phyloP scores from a whole-genome alignment of 78 protist genomes.

The Anaeramoeba flamelloides region DNA sequence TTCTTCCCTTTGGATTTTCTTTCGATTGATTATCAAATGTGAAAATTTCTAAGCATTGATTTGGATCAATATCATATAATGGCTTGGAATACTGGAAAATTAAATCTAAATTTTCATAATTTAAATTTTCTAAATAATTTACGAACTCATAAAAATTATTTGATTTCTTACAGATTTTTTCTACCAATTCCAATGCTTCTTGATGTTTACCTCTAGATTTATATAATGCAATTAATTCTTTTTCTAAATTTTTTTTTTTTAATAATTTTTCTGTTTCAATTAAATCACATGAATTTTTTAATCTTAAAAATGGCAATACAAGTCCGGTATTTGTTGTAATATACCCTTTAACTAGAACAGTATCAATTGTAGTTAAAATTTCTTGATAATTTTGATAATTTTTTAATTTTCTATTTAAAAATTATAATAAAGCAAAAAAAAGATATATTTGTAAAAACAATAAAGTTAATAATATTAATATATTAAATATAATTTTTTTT shows the following conservation, averaged over 20 bases:
- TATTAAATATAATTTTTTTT: too few species aligned
- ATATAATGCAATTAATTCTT: slow-evolving; percentile 1
- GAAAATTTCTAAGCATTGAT: neutral
- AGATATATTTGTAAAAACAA: too few species aligned
- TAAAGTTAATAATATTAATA: too few species aligned
- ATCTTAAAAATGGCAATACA: neutral
- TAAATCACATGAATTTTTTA: neutral
- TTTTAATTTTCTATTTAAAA: too few species aligned
- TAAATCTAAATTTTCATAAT: neutral
- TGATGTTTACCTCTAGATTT: neutral
- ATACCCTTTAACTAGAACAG: neutral
- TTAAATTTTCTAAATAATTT: neutral
- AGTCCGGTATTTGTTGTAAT: neutral
- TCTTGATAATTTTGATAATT: too few species aligned
- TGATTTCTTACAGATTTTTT: too few species aligned
- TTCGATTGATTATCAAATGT: neutral
- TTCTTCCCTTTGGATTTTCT: neutral
- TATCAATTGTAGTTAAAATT: neutral
- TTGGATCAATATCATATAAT: neutral
- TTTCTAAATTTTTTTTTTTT: neutral
- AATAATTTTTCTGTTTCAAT: neutral
- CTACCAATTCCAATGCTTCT: neutral
- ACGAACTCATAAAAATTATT: too few species aligned
- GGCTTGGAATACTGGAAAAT: neutral
- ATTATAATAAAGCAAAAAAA: too few species aligned